Evolutionary conservation across 2,329 filamentous ascomycete genomes (phyloP).

Genomic region (Aspergillus alliaceus): DNA sequence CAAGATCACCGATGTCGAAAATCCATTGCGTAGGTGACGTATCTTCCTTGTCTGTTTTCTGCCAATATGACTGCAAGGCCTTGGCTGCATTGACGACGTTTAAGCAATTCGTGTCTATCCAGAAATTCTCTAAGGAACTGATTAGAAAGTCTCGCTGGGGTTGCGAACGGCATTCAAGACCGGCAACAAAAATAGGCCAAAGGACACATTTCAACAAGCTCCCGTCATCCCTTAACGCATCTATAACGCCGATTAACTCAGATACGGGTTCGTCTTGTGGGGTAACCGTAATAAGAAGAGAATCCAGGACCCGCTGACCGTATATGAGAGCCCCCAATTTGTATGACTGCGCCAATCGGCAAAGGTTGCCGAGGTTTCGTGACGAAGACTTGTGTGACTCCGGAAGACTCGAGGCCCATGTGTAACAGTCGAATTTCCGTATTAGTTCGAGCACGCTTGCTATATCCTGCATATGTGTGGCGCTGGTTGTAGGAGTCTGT

Average conservation of each 20-base stretch:
- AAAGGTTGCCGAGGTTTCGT: slow-evolving; percentile 22
- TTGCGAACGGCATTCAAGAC: slow-evolving; percentile 27
- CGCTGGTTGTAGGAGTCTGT: not conserved
- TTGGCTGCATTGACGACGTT: slow-evolving; percentile 34
- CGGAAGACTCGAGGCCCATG: slow-evolving; percentile 25
- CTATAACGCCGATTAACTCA: slow-evolving; percentile 26
- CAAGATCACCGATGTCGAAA: slow-evolving; percentile 28
- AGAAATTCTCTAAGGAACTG: slow-evolving; percentile 28
- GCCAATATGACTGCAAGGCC: slow-evolving; percentile 29
- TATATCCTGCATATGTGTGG: slow-evolving; percentile 13
- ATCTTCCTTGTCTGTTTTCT: slow-evolving; percentile 7
- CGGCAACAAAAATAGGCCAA: slow-evolving; percentile 37
- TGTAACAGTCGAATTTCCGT: slow-evolving; percentile 17
- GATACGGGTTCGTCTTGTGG: slow-evolving; percentile 21
- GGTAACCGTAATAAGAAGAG: slow-evolving; percentile 14
- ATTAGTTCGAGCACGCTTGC: not conserved
- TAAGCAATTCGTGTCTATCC: slow-evolving; percentile 31
- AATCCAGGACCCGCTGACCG: slow-evolving; percentile 31
- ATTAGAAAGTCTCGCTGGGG: slow-evolving; percentile 24
- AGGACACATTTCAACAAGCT: slow-evolving; percentile 34
- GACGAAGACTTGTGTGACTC: slow-evolving; percentile 10
- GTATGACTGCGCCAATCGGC: slow-evolving; percentile 28
- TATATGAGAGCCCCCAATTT: slow-evolving; percentile 32
- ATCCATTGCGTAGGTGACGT: slow-evolving; percentile 24
- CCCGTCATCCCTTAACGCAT: slow-evolving; percentile 22